phyloP scores from a whole-genome alignment of 305 asterid genomes.

The Monarda citriodora region DNA sequence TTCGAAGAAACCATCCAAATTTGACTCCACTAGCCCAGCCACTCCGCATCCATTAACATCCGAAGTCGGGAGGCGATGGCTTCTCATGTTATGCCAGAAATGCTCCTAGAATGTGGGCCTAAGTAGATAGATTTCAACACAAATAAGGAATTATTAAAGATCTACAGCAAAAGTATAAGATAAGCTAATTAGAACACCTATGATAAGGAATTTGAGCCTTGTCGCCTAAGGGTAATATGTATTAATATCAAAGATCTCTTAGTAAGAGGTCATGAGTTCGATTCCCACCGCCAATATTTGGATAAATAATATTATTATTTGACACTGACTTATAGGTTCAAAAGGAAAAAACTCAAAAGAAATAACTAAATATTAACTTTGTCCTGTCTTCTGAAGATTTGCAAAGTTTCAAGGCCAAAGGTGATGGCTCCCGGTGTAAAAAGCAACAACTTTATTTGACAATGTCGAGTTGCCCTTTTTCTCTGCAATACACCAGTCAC shows the following conservation, averaged over 20 bases:
- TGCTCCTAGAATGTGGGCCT: constrained; percentile 98
- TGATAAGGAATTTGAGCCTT: constrained; percentile 1
- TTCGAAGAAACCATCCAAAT: no score
- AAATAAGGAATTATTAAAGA: background rate
- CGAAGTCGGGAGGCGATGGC: no score
- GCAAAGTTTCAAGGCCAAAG: constrained; percentile 98
- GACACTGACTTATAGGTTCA: no score
- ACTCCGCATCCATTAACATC: no score
- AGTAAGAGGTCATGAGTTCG: no score
- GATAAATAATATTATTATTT: no score
- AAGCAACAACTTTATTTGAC: constrained; percentile 88
- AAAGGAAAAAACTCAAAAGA: background rate
- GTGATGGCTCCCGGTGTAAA: constrained; percentile 88
- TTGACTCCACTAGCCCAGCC: no score
- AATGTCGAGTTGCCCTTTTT: constrained; percentile 52
- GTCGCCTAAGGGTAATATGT: no score
- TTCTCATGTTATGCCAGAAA: constrained; percentile 98
- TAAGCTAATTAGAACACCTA: constrained; percentile 15
- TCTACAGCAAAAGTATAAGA: background rate
- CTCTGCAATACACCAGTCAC: constrained; percentile 38
- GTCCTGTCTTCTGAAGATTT: constrained; percentile 83
- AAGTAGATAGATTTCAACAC: constrained; percentile 56
- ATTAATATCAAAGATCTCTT: no score
- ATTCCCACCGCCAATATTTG: no score
- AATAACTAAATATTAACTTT: constrained; percentile 44